phyloP scores from a whole-genome alignment of 164 flowering plant genomes.

The Saururus chinensis region DNA sequence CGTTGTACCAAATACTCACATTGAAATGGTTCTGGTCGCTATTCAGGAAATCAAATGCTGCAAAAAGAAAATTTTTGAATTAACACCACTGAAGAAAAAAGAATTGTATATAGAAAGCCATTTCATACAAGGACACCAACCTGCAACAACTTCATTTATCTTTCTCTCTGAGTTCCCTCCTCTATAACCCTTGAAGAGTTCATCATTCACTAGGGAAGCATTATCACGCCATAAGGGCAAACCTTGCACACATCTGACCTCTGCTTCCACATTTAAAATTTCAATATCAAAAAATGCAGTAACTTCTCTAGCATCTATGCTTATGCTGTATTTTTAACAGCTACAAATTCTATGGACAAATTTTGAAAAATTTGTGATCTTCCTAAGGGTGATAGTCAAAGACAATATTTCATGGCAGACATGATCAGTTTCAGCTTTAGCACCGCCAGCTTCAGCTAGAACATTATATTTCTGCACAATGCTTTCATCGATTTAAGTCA shows the following conservation, averaged over 20 bases:
- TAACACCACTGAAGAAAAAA: background rate
- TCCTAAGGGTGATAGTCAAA: background rate
- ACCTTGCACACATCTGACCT: slow-evolving; percentile 56
- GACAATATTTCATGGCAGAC: background rate
- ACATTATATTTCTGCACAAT: background rate
- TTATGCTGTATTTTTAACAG: background rate
- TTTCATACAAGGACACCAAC: slow-evolving; percentile 20
- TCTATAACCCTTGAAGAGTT: slow-evolving; percentile 54
- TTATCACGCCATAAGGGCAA: slow-evolving; percentile 63
- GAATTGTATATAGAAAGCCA: background rate
- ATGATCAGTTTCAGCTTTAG: no score
- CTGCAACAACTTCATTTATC: slow-evolving; percentile 75
- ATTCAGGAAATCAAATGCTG: slow-evolving; percentile 93
- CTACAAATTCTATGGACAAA: background rate
- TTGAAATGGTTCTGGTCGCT: slow-evolving; percentile 49
- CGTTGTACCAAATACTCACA: slow-evolving; percentile 81
- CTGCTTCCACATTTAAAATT: slow-evolving; percentile 28
- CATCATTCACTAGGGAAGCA: slow-evolving; percentile 53
- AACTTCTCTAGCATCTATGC: background rate
- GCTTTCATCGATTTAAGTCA: background rate
- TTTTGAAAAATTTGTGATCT: no score
- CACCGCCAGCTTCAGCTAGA: background rate
- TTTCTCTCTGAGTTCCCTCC: slow-evolving; percentile 50
- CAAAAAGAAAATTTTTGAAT: slow-evolving; percentile 4
- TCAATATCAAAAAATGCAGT: background rate